A percentile compares a stretch with the other conserved stretches of the same genome.
Evolutionary conservation across 139 green algal genomes (phyloP).

Genomic region (Ettlia oleoabundans): DNA sequence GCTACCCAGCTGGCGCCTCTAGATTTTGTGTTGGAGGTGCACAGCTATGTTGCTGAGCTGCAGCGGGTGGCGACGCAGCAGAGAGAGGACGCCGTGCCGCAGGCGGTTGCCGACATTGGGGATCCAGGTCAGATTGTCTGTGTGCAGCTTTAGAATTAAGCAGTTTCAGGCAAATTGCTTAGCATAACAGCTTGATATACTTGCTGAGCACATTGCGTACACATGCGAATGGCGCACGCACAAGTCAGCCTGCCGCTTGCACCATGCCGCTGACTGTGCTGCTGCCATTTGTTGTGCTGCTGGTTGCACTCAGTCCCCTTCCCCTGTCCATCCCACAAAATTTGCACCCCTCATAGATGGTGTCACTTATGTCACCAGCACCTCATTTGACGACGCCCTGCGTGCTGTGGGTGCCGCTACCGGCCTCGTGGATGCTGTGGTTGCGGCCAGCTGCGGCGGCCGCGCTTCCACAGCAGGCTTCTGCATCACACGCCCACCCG

Average conservation of each 20-base stretch:
- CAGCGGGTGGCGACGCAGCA: neutral
- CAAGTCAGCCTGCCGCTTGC: too few relatives aligned
- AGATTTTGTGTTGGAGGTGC: slow-evolving; percentile 2
- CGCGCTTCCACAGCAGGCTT: slow-evolving; percentile 13
- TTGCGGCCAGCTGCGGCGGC: neutral
- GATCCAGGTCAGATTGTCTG: slow-evolving; percentile 17
- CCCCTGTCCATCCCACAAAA: too few relatives aligned
- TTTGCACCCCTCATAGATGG: too few relatives aligned
- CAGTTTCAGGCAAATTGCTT: neutral
- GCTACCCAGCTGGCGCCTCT: neutral
- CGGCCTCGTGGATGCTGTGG: slow-evolving; percentile 36
- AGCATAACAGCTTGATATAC: too few relatives aligned
- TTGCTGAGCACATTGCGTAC: too few relatives aligned
- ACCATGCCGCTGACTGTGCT: neutral
- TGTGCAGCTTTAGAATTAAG: neutral
- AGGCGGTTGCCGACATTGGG: slow-evolving; percentile 30
- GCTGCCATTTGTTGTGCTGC: neutral
- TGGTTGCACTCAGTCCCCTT: neutral
- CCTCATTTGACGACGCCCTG: slow-evolving; percentile 29
- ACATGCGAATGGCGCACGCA: too few relatives aligned
- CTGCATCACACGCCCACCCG: slow-evolving; percentile 68
- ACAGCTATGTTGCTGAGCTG: slow-evolving; percentile 29
- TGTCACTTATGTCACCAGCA: slow-evolving; percentile 37
- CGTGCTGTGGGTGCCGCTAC: slow-evolving; percentile 12
- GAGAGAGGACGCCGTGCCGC: too few relatives aligned